Evolutionary conservation across 2,329 filamentous ascomycete genomes (phyloP).

Genomic region (Cladophialophora immunda): DNA sequence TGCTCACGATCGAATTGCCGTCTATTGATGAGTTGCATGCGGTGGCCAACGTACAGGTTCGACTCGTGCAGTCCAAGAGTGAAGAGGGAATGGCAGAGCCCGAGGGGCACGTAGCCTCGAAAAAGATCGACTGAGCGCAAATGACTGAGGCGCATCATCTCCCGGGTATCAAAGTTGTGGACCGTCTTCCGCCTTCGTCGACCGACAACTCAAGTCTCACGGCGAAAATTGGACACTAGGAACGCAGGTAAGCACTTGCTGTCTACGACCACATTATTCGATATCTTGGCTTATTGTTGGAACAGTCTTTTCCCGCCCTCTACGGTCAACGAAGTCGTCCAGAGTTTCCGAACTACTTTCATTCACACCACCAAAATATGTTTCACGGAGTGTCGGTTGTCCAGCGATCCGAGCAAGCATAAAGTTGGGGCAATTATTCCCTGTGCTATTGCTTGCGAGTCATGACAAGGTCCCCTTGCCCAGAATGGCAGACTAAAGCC

Average conservation of each 20-base stretch:
- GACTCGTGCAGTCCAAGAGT: conserved; percentile 20
- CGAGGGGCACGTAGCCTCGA: conserved; percentile 11
- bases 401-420: neutral
- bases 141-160: neutral
- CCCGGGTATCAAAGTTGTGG: neutral
- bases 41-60: conserved; percentile 27
- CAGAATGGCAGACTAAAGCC: neutral
- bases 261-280: neutral
- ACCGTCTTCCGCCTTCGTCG: neutral
- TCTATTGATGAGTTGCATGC: conserved; percentile 29
- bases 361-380: neutral
- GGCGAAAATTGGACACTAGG: neutral
- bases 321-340: neutral
- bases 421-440: neutral
- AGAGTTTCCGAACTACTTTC: neutral
- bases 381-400: neutral
- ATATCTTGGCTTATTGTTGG: neutral
- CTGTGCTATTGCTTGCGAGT: conserved; percentile 1
- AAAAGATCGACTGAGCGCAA: conserved; percentile 12
- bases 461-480: conserved; percentile 1
- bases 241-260: neutral
- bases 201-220: neutral
- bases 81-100: conserved; percentile 21
- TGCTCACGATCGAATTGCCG: conserved; percentile 24
- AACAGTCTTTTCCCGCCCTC: neutral